Evolutionary conservation across 2,329 filamentous ascomycete species (phyloP).

Genomic region (Beauveria sp.): DNA sequence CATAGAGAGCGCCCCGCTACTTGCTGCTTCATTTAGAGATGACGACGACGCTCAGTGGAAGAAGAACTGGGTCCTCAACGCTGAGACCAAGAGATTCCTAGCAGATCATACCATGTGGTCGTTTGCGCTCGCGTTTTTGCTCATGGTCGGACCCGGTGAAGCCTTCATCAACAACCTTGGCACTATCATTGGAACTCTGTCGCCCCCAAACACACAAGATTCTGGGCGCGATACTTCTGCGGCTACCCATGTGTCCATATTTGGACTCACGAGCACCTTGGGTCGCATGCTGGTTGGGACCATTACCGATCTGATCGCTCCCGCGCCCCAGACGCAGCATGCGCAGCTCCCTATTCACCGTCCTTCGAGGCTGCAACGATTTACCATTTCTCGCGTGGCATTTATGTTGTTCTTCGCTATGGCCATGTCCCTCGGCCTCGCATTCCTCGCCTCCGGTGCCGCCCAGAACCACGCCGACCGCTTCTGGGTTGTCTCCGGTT

Average conservation of each 20-base stretch:
- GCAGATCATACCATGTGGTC: conserved; percentile 93
- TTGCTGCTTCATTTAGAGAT: conserved; percentile 29
- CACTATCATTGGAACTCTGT: conserved; percentile 83
- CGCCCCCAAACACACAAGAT: conserved; percentile 45
- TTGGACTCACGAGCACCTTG: conserved; percentile 84
- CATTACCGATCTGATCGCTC: conserved; percentile 79
- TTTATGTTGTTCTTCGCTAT: conserved; percentile 72
- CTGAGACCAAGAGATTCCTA: conserved; percentile 79
- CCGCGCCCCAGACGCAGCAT: conserved; percentile 52
- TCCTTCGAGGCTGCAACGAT: conserved; percentile 26
- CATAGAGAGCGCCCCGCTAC: conserved; percentile 35
- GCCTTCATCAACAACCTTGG: conserved; percentile 97
- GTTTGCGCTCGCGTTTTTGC: conserved; percentile 82
- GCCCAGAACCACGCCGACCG: conserved; percentile 67
- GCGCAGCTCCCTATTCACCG: conserved; percentile 34
- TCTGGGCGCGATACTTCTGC: conserved; percentile 47
- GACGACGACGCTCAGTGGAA: conserved; percentile 53
- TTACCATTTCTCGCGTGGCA: conserved; percentile 66
- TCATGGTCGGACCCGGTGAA: conserved; percentile 92
- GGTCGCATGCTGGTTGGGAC: conserved; percentile 84
- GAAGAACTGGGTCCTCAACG: conserved; percentile 87
- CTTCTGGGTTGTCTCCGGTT: conserved; percentile 78
- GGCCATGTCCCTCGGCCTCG: conserved; percentile 66
- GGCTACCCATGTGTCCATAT: conserved; percentile 86
- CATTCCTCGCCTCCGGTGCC: conserved; percentile 67